phyloP scores from a whole-genome alignment of 148 eudicot genomes.

The Pouteria glomerata region DNA sequence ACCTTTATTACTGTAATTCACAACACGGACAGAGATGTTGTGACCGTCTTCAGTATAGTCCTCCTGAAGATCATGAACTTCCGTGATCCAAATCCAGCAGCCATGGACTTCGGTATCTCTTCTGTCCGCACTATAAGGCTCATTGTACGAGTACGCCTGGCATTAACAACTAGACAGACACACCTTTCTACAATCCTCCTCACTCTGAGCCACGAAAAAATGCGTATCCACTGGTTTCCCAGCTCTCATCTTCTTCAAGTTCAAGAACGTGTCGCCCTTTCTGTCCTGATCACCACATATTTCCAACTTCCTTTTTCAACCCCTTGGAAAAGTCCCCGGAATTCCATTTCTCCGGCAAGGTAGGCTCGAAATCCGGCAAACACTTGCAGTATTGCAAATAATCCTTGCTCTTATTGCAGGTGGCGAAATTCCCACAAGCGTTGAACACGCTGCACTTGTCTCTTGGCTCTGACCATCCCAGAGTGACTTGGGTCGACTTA shows the following conservation, averaged over 20 bases:
- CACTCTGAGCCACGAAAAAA: background rate
- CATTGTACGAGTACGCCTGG: no score
- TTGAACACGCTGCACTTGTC: conserved; percentile 1
- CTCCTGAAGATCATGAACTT: no score
- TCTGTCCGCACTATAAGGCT: no score
- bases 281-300: background rate
- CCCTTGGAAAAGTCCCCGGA: conserved; percentile 7
- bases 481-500: background rate
- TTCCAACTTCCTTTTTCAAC: background rate
- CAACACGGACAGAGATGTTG: no score
- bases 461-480: conserved; percentile 12
- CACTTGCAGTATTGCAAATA: conserved; percentile 12
- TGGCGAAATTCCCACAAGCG: conserved; percentile 14
- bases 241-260: background rate
- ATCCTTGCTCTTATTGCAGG: background rate
- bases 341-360: background rate
- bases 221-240: background rate
- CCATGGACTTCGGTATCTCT: no score
- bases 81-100: no score
- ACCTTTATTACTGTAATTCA: no score
- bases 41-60: no score
- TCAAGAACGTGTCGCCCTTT: background rate
- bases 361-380: conserved; percentile 12
- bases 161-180: background rate
- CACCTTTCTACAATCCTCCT: background rate